These are phyloP conservation scores for Trypanosomatidae sp. DNA, from an alignment of 208 protist genomes.

Conservation along the genomic window DNA sequence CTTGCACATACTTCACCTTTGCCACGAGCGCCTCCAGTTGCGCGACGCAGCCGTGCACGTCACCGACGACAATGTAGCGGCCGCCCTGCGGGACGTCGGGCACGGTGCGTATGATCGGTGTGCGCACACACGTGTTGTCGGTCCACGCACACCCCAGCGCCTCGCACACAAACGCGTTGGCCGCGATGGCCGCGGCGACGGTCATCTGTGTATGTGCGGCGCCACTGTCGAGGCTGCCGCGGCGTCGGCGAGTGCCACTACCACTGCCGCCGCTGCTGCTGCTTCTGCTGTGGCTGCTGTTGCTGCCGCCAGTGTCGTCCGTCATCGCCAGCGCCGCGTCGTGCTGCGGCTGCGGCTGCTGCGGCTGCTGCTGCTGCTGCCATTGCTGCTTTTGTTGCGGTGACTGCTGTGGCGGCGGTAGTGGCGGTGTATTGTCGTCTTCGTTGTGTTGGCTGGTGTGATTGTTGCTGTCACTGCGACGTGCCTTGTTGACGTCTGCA, in stretches of 20 bases:
- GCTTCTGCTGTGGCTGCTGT: background rate
- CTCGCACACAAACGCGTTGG: conserved; percentile 13
- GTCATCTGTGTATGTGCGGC: too few relatives aligned
- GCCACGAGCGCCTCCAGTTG: conserved; percentile 65
- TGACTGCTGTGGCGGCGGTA: too few relatives aligned
- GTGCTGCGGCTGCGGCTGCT: background rate
- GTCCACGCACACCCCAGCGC: conserved; percentile 9
- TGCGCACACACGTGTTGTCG: conserved; percentile 44
- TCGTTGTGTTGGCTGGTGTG: too few relatives aligned
- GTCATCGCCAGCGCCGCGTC: background rate
- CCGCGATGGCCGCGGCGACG: background rate
- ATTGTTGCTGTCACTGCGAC: too few relatives aligned
- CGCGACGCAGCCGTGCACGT: conserved; percentile 82
- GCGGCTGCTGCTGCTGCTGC: background rate
- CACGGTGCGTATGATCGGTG: conserved; percentile 52
- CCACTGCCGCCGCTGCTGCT: too few relatives aligned
- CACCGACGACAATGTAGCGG: conserved; percentile 80
- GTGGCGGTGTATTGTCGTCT: too few relatives aligned
- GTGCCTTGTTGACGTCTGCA: too few relatives aligned
- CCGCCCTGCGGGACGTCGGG: conserved; percentile 17
- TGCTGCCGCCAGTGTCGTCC: background rate
- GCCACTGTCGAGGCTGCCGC: too few relatives aligned
- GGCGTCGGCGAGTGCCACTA: too few relatives aligned
- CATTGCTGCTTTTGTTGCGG: too few relatives aligned
- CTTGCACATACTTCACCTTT: conserved; percentile 65